Conservation (phyloP, 2,329 filamentous ascomycete species). For the Zalaria sp. region DNA sequence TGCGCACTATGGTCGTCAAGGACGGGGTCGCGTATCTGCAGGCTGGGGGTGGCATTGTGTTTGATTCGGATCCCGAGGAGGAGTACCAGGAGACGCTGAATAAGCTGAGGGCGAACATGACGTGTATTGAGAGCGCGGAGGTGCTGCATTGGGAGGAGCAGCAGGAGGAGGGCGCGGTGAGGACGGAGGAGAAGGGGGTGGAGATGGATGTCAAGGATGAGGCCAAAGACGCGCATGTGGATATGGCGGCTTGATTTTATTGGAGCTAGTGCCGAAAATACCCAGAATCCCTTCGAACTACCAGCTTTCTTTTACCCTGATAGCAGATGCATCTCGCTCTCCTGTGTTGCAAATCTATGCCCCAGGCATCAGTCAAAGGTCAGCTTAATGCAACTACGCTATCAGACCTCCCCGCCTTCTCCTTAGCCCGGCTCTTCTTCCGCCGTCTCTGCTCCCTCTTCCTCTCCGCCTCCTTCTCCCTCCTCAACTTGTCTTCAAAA, state of each 20-base stretch:
- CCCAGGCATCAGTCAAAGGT: too few species aligned
- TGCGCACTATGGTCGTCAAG: conserved; percentile 90
- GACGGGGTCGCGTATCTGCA: conserved; percentile 86
- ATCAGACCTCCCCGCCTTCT: too few species aligned
- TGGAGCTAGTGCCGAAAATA: too few species aligned
- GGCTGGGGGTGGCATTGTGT: conserved; percentile 78
- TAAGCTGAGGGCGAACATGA: conserved; percentile 82
- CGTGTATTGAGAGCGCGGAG: conserved; percentile 76
- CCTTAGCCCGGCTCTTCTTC: too few species aligned
- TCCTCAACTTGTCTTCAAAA: too few species aligned
- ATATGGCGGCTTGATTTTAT: background rate
- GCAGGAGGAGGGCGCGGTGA: conserved; percentile 9
- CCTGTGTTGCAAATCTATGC: too few species aligned
- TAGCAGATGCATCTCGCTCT: too few species aligned
- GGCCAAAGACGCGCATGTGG: background rate
- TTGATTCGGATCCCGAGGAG: conserved; percentile 79
- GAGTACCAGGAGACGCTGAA: conserved; percentile 97
- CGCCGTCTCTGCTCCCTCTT: too few species aligned
- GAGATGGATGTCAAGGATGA: background rate
- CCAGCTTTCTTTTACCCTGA: too few species aligned
- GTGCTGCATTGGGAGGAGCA: conserved; percentile 44
- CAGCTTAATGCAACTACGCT: too few species aligned
- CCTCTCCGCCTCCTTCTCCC: too few species aligned
- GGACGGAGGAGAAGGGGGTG: conserved; percentile 1
- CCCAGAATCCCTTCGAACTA: too few species aligned